These are phyloP conservation scores for Cryptosporidium viatorum DNA, from an alignment of 169 alveolate genomes.

Conservation along the genomic window DNA sequence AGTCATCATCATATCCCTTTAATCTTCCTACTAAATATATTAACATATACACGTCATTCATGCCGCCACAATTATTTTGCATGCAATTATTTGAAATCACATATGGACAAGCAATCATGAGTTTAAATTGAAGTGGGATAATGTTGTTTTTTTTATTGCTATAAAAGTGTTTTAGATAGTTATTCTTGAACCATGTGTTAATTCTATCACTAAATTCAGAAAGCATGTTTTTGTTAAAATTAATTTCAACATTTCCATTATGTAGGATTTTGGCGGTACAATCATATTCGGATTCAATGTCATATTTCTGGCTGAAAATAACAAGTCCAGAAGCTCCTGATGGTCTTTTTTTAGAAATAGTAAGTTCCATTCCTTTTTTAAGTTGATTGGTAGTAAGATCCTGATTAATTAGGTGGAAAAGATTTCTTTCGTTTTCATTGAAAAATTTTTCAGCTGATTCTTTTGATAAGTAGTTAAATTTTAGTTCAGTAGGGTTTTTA, in stretches of 20 bases:
- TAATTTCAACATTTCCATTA: not conserved
- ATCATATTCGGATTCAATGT: not conserved
- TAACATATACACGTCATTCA: slow-evolving; percentile 14
- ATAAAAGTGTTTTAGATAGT: not conserved
- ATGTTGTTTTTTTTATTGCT: not conserved
- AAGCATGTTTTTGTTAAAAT: not conserved
- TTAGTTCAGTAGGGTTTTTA: not conserved
- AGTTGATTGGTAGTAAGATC: not conserved
- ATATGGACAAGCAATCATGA: slow-evolving; percentile 43
- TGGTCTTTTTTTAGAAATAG: slow-evolving; percentile 15
- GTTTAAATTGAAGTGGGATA: slow-evolving; percentile 35
- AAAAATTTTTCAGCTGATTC: slow-evolving; percentile 6
- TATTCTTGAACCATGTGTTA: not conserved
- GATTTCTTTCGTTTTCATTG: slow-evolving; percentile 14
- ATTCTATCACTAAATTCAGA: not conserved
- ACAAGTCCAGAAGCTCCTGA: slow-evolving; percentile 24
- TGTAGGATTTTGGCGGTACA: not conserved
- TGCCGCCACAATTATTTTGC: not conserved
- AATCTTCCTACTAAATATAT: slow-evolving; percentile 38
- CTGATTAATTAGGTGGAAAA: not conserved
- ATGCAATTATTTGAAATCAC: not conserved
- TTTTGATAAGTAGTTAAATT: slow-evolving; percentile 16
- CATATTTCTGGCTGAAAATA: slow-evolving; percentile 25
- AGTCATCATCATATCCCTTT: slow-evolving; percentile 2
- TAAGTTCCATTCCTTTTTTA: not conserved